phyloP scores from a whole-genome alignment of 225 moss, liverwort and hornwort genomes.

The Pseudisothecium myosuroides region DNA sequence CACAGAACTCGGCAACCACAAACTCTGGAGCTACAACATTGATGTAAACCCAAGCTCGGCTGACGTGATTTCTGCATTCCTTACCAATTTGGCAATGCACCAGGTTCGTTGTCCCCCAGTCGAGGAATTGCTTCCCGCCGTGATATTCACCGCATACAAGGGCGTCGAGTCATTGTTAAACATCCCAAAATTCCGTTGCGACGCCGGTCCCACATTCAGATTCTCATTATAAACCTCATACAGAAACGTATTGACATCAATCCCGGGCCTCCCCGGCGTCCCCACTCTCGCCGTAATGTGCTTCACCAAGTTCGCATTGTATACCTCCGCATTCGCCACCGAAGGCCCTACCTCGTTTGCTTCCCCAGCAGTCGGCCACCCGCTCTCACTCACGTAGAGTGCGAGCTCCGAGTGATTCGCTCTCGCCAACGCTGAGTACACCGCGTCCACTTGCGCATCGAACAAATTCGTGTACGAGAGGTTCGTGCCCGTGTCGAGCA shows the following conservation, averaged over 20 bases:
- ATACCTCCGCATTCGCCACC: constrained; percentile 44
- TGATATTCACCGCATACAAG: constrained; percentile 23
- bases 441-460: constrained; percentile 81
- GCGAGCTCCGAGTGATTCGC: constrained; percentile 49
- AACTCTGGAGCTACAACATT: not conserved
- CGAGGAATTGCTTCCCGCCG: not conserved
- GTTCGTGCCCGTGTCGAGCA: constrained; percentile 34
- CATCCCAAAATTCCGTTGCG: constrained; percentile 34
- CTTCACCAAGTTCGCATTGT: constrained; percentile 58
- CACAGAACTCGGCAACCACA: not conserved
- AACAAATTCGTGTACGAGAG: constrained; percentile 59
- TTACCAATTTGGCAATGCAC: constrained; percentile 46
- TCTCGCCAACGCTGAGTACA: constrained; percentile 44
- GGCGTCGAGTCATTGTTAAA: constrained; percentile 24
- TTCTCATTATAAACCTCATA: constrained; percentile 48
- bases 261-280: constrained; percentile 42
- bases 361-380: constrained; percentile 75
- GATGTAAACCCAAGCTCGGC: not conserved
- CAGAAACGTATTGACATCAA: constrained; percentile 37
- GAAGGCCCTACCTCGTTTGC: constrained; percentile 31
- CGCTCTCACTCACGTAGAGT: constrained; percentile 57
- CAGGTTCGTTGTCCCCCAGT: constrained; percentile 2
- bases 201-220: constrained; percentile 24
- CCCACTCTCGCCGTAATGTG: constrained; percentile 27
- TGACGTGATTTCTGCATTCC: not conserved